Evolutionary conservation across 495 filamentous ascomycete genomes (phyloP).

Genomic region (Lasiosphaeria miniovina): DNA sequence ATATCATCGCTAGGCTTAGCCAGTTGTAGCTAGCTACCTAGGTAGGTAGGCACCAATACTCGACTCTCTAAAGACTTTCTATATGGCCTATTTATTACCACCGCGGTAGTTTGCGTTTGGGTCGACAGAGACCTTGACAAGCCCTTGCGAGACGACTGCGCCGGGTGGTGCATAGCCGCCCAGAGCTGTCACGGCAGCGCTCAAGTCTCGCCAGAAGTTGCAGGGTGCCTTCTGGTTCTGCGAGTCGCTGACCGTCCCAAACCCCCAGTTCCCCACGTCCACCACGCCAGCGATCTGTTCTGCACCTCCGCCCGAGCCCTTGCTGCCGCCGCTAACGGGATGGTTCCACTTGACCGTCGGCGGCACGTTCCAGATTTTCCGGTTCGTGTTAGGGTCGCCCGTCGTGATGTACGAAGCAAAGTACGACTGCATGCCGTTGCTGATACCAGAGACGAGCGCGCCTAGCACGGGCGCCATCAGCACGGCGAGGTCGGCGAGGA

Average conservation of each 20-base stretch:
- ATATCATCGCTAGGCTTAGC: too few relatives aligned
- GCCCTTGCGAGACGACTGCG: conserved; percentile 11
- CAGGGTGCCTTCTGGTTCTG: conserved; percentile 34
- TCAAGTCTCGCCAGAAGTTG: conserved; percentile 37
- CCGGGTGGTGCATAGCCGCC: conserved; percentile 37
- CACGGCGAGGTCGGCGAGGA: conserved; percentile 30
- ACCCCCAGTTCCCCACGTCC: conserved; percentile 36
- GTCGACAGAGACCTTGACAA: background rate
- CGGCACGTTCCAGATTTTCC: conserved; percentile 32
- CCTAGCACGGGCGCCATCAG: conserved; percentile 34
- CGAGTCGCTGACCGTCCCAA: conserved; percentile 30
- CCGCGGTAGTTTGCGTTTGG: too few relatives aligned
- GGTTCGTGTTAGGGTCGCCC: conserved; percentile 38
- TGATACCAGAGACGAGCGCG: conserved; percentile 32
- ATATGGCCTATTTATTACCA: background rate
- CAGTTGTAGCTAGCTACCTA: too few relatives aligned
- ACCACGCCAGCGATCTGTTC: conserved; percentile 31
- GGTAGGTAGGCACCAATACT: too few relatives aligned
- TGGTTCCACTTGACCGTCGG: conserved; percentile 36
- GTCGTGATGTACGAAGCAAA: conserved; percentile 36
- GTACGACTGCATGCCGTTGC: conserved; percentile 39
- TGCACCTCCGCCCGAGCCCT: background rate
- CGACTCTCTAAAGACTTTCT: too few relatives aligned
- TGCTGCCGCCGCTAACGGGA: conserved; percentile 16
- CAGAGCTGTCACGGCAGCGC: conserved; percentile 32